phyloP scores from a whole-genome alignment of 2,329 filamentous ascomycete species.

The Paracamarosporium sp. region DNA sequence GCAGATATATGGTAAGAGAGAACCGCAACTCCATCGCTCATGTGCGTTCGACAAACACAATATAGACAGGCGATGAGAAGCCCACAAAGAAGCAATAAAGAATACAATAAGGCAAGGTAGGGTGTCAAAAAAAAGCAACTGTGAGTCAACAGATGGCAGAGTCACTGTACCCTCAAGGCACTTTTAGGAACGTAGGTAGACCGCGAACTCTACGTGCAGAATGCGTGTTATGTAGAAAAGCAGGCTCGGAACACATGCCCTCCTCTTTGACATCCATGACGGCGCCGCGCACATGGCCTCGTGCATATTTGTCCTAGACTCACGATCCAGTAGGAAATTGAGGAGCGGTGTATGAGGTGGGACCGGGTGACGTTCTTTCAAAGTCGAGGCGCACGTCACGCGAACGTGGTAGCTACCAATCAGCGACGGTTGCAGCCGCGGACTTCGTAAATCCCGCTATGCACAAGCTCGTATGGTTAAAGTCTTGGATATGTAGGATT shows the following conservation, averaged over 20 bases:
- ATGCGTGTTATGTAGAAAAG: background rate
- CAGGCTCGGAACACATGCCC: background rate
- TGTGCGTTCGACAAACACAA: background rate
- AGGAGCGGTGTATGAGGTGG: background rate
- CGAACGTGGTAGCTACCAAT: background rate
- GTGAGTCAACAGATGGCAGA: background rate
- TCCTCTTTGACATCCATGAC: background rate
- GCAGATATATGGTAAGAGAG: background rate
- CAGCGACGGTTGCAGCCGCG: background rate
- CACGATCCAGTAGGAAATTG: constrained; percentile 1
- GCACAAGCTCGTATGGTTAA: background rate
- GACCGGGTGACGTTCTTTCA: constrained; percentile 6
- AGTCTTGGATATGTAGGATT: too few species aligned
- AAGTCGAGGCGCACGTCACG: background rate
- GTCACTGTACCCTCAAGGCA: background rate
- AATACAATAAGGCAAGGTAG: background rate
- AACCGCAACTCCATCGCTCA: constrained; percentile 1
- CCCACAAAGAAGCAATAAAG: background rate
- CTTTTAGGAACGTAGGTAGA: background rate
- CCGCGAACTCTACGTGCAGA: background rate
- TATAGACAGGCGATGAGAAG: background rate
- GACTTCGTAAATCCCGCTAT: background rate
- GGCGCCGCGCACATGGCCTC: constrained; percentile 4
- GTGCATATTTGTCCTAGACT: background rate
- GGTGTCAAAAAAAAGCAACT: background rate